These are phyloP conservation scores for Lasiosphaeris hirsuta DNA, from an alignment of 495 filamentous ascomycete species.

Conservation along the genomic window DNA sequence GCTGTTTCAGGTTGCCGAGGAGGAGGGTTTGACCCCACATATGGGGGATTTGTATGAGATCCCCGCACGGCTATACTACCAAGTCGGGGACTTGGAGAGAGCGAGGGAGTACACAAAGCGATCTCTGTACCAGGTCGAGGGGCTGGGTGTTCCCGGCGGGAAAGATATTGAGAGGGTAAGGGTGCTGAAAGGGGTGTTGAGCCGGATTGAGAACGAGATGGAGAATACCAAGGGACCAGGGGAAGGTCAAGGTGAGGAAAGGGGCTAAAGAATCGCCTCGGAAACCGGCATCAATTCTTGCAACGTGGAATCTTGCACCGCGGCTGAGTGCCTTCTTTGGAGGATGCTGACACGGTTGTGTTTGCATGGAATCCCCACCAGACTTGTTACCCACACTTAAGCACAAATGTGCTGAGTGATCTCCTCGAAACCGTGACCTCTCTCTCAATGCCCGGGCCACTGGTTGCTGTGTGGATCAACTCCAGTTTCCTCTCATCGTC, in stretches of 20 bases:
- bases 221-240: no score
- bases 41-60: constrained; percentile 33
- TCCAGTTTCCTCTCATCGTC: constrained; percentile 1
- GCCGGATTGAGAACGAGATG: no score
- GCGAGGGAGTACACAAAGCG: constrained; percentile 26
- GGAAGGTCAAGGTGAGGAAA: no score
- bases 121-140: constrained; percentile 22
- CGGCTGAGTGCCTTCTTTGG: no score
- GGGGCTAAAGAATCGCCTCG: no score
- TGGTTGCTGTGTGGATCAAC: not conserved
- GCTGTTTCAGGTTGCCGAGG: constrained; percentile 24
- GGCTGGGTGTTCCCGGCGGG: constrained; percentile 35
- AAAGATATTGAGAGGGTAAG: no score
- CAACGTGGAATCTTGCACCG: no score
- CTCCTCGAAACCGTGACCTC: constrained; percentile 1
- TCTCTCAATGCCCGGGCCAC: not conserved
- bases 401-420: constrained; percentile 6
- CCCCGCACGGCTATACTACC: constrained; percentile 32
- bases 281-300: no score
- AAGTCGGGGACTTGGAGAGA: constrained; percentile 25
- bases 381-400: not conserved
- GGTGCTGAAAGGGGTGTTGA: no score
- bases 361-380: no score
- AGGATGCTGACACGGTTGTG: no score
- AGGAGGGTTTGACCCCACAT: constrained; percentile 27